Evolutionary conservation across 78 protist species (phyloP), one percentile per base, ranked within the genome.

Genomic region (Dictyostelium firmibasis): DNA sequence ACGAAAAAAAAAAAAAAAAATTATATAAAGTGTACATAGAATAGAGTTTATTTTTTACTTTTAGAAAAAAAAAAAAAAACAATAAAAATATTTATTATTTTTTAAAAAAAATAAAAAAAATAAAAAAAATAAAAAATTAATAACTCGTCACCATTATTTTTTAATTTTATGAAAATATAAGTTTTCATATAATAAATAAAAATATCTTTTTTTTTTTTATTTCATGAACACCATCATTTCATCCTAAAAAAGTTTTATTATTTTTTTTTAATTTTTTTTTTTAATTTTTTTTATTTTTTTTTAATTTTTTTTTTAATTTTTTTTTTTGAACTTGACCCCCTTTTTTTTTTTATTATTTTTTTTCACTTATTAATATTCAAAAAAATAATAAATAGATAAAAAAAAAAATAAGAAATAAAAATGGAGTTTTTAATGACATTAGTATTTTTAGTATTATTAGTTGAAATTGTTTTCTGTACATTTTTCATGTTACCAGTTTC

Each of bases 401-500:
- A 18, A 78, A 25, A 9, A 20, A 25, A 33, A 60, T 41, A 25
- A 43, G 41, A 9, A 9, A 79, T 1, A 44, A 44, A 79, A 76
- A 87, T 78, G 93, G 93, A 87, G 6, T 11, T 78, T 43, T 35
- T 87, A 38, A 78, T 62, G 81, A 29, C 70, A 25, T 23, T 82
- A 38, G 81, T 78, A 10, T 87, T 87, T 35, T n/a, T 78, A 27
- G 13, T 64, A 25, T 82, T 87, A 38, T 36, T 87, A 6, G 3
- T 78, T 18, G 93, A 87, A 74, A 78, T 87, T 33, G 5, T 87
- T 4, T 41, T 87, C 44, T 87, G 93, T 38, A 62, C 85, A 6
- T 6, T 78, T 25, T 67, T 74, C 23, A 62, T 87, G 85, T 62
- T 87, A 27, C 93, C 93, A 53, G 67, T 87, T n/a, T 87, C 93